These are phyloP conservation scores for Sesbania bispinosa DNA, from an alignment of 306 rosid genomes.

Conservation along the genomic window DNA sequence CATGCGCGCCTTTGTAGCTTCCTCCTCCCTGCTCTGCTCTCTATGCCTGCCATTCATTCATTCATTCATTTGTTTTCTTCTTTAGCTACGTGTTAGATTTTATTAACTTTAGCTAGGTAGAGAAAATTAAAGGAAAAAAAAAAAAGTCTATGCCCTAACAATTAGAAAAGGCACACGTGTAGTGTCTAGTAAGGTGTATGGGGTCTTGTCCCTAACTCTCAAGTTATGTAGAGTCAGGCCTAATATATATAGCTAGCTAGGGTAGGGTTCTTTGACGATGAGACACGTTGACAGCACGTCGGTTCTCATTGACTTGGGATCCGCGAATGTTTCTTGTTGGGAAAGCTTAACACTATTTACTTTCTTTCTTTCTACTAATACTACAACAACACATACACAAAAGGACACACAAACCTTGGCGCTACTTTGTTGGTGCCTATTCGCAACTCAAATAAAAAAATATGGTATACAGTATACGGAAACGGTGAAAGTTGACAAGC, in stretches of 20 bases:
- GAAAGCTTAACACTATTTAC: constrained; percentile 28
- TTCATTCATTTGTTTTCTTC: constrained; percentile 16
- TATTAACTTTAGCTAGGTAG: too few species aligned
- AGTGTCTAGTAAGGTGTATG: constrained; percentile 39
- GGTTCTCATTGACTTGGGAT: too few species aligned
- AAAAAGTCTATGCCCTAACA: constrained; percentile 18
- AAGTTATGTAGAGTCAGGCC: background rate
- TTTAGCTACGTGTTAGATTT: constrained; percentile 25
- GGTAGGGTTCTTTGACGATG: background rate
- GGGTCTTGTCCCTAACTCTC: constrained; percentile 26
- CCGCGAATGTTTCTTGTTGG: constrained; percentile 49
- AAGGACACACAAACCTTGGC: background rate
- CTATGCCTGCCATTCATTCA: constrained; percentile 31
- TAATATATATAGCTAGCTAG: too few species aligned
- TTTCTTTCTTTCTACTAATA: too few species aligned
- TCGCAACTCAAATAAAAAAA: background rate
- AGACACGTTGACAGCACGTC: constrained; percentile 47
- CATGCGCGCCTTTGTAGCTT: too few species aligned
- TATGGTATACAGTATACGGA: background rate
- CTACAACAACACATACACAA: constrained; percentile 5
- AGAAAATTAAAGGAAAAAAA: background rate
- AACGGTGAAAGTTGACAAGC: background rate
- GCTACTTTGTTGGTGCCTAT: background rate
- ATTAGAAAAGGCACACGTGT: constrained; percentile 42
- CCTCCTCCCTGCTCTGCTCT: background rate